Percentiles rank a stretch among this genome's conserved stretches.
Conservation (phyloP, 2,329 filamentous ascomycete species). For the Phoma sp. region DNA sequence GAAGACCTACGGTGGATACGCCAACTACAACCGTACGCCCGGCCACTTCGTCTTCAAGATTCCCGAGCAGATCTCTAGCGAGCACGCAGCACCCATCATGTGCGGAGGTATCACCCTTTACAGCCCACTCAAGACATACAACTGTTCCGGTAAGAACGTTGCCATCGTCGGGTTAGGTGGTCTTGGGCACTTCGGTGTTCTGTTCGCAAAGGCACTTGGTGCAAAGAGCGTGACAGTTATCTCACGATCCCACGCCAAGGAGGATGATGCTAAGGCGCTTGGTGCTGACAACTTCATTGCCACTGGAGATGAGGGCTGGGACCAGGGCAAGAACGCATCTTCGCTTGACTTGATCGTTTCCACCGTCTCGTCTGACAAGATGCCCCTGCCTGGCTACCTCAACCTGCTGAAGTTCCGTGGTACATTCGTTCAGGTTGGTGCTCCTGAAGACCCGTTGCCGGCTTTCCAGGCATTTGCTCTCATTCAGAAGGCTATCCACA, state of each 20-base stretch:
- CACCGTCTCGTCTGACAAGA: slow-evolving; percentile 58
- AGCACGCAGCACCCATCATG: slow-evolving; percentile 75
- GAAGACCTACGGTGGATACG: slow-evolving; percentile 68
- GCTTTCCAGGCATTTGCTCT: slow-evolving; percentile 60
- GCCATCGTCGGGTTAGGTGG: slow-evolving; percentile 76
- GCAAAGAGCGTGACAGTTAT: slow-evolving; percentile 70
- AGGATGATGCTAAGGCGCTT: slow-evolving; percentile 64
- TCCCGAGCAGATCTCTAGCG: slow-evolving; percentile 69
- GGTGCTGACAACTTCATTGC: slow-evolving; percentile 68
- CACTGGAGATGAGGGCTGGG: slow-evolving; percentile 63
- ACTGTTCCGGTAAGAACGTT: slow-evolving; percentile 77
- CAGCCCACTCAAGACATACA: slow-evolving; percentile 76
- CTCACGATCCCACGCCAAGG: slow-evolving; percentile 65
- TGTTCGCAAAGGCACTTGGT: slow-evolving; percentile 73
- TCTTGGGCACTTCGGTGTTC: slow-evolving; percentile 73
- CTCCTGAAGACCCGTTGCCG: slow-evolving; percentile 61
- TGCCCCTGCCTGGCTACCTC: slow-evolving; percentile 66
- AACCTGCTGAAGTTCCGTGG: slow-evolving; percentile 64
- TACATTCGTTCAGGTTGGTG: slow-evolving; percentile 69
- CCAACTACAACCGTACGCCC: slow-evolving; percentile 71
- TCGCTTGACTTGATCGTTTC: slow-evolving; percentile 64
- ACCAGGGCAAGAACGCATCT: slow-evolving; percentile 61
- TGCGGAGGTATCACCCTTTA: slow-evolving; percentile 83
- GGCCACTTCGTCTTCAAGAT: slow-evolving; percentile 77
- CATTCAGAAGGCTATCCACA: slow-evolving; percentile 42